Evolutionary conservation across 164 flowering plant genomes (phyloP), one percentile per base, ranked within the genome.

Genomic region (Aristolochia contorta): DNA sequence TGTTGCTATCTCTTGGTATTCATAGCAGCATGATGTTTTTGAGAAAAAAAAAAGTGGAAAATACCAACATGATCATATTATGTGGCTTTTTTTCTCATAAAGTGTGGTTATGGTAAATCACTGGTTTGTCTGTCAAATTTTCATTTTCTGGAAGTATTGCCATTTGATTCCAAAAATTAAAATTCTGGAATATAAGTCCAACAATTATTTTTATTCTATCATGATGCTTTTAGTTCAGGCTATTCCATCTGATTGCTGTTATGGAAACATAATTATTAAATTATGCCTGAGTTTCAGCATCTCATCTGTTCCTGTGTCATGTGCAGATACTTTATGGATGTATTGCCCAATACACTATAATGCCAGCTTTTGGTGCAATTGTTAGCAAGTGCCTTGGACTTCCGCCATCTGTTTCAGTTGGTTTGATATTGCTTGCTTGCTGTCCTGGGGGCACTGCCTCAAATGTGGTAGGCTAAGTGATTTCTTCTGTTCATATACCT

Each of bases 391-490:
- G 23, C n/a, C 63, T 86, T 70, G 86, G 91, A 53, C 87, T 89
- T 41, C 48, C 89, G 23, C 87, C 93, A 49, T 64, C 89, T 66
- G 75, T 89, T 59, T 78, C 96, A 27, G 96, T 83, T 59, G 93
- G 96, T 56, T 72, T 89, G 65, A 86, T 89, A 67, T 68, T 86
- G 67, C 91, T 89, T 53, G 67, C 73, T 59, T 84, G 91, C 72
- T 89, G 96, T 62, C 96, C 96, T 57, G 93, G 91, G 47, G 93
- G 93, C 27, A 86, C 91, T 14, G 93, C 96, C 25, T 89, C 96
- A 64, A 89, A 84, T 79, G 93, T 89, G 93, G 96, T 89, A 80
- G 67, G 82, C 20, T 22, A 12, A 20, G 6, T 37, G 16, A 63
- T 33, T 43, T 43, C 19, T 57, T 49, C 16, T 13, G 18, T 12